Percentiles rank a stretch among this genome's conserved stretches.
Evolutionary conservation across 208 protist genomes (phyloP).

Genomic region (Herpetomonas tarakana): DNA sequence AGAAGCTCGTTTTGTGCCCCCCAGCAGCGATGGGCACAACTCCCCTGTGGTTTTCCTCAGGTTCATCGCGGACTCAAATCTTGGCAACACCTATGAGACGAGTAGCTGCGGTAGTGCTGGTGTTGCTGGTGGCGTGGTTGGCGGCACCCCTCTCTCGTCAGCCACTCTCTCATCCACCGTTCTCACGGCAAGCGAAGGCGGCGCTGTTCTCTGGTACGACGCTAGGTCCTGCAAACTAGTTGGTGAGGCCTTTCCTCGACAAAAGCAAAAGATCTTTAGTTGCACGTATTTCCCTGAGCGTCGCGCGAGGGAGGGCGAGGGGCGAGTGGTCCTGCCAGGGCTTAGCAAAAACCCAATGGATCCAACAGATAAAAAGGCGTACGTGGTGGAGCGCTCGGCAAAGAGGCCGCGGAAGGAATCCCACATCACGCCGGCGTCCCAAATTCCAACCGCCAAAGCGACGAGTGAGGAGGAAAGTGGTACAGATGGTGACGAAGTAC

Average conservation of each 20-base stretch:
- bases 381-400: background rate
- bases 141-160: too few relatives aligned
- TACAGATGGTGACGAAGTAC: too few relatives aligned
- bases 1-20: conserved; percentile 26
- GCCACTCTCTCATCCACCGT: conserved; percentile 5
- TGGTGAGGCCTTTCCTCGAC: conserved; percentile 34
- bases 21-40: conserved; percentile 48
- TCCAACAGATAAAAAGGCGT: conserved; percentile 8
- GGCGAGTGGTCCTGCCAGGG: conserved; percentile 10
- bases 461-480: too few relatives aligned
- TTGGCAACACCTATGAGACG: background rate
- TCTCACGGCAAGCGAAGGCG: conserved; percentile 46
- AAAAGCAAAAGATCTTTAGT: conserved; percentile 37
- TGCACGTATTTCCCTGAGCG: conserved; percentile 33
- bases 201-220: conserved; percentile 62
- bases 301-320: background rate
- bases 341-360: conserved; percentile 63
- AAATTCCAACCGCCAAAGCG: too few relatives aligned
- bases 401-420: background rate
- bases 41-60: conserved; percentile 57
- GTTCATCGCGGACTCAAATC: conserved; percentile 17
- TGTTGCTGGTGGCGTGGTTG: too few relatives aligned
- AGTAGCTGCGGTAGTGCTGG: too few relatives aligned
- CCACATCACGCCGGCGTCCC: too few relatives aligned
- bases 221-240: conserved; percentile 23